Conservation (phyloP, 305 asterid genomes). For the Plantago rigida region DNA sequence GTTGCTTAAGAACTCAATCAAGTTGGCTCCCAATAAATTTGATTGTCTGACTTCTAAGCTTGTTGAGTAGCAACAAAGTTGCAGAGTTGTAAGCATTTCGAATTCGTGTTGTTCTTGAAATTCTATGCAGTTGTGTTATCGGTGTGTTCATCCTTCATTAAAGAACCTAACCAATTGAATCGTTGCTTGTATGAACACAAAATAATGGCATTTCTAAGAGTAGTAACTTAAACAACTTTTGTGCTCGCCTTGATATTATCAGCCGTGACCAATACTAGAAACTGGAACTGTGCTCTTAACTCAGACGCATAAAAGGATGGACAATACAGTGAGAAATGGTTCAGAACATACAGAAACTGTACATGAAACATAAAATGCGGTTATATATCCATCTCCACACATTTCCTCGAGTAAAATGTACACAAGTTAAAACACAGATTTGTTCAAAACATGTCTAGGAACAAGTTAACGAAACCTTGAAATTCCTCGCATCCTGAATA, state of each 20-base stretch:
- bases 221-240: too few species aligned
- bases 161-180: not conserved
- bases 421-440: too few species aligned
- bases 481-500: not conserved
- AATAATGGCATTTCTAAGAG: too few species aligned
- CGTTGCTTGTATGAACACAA: not conserved
- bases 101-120: not conserved
- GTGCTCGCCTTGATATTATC: too few species aligned
- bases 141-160: not conserved
- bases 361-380: not conserved
- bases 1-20: not conserved
- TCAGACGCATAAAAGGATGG: not conserved
- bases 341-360: not conserved
- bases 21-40: conserved; percentile 5
- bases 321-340: not conserved
- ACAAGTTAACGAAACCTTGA: not conserved
- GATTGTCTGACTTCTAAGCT: not conserved
- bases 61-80: conserved; percentile 1
- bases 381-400: not conserved
- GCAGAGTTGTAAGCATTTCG: not conserved
- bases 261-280: not conserved
- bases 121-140: not conserved
- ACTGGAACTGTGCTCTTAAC: not conserved
- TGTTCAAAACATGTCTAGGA: not conserved
- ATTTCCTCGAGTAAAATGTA: not conserved